Evolutionary conservation across 2,329 filamentous ascomycete species (phyloP), one percentile per base, ranked within the genome.

Genomic region (Periconia digitata): DNA sequence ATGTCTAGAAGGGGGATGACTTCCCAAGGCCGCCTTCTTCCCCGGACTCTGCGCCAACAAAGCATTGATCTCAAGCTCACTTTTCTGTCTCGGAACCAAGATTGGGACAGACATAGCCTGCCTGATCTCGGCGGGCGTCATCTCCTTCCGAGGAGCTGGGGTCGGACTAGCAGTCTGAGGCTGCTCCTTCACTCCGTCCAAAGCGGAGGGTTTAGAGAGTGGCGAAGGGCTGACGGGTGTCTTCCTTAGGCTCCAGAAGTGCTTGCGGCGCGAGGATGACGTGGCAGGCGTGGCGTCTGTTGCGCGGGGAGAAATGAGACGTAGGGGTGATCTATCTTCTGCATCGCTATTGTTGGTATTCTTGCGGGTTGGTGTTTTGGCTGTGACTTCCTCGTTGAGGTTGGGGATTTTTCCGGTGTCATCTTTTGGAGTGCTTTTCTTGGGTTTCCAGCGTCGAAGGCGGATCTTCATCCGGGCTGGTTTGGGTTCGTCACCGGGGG

Each of bases 1-100:
- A n/a, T n/a, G 24, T 27, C 24, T 27, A 16, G 32, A 8, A 8
- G 43, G 21, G 3, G 47, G 47, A 34, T 49, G 47, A 49, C 47
- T 49, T 12, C 43, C 22, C 29, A 49, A 20, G 15, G 46, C 46
- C 15, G 32, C 32, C 13, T 38, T 21, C 12, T 32, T 29, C 8
- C 38, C 43, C 17, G 42, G 42, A 2, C 42, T 42, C 38, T 32
- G 38, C 4, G n/a, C 12, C 17, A 40, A 22, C 29, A 34, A 37
- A n/a, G 24, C 36, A 8, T 23, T 12, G 17, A 20, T 38, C 32
- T 23, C 32, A 21, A 23, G 22, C 23, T 34, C 23, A 2, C 12
- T 18, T 15, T 18, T 23, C 22, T 47, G 22, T 27, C 23, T 29
- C 7, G 23, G 12, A 15, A 32, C 27, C 10, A 15, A 4, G n/a